phyloP scores from a whole-genome alignment of 2,329 filamentous ascomycete species.

The Ampelomyces quisqualis region DNA sequence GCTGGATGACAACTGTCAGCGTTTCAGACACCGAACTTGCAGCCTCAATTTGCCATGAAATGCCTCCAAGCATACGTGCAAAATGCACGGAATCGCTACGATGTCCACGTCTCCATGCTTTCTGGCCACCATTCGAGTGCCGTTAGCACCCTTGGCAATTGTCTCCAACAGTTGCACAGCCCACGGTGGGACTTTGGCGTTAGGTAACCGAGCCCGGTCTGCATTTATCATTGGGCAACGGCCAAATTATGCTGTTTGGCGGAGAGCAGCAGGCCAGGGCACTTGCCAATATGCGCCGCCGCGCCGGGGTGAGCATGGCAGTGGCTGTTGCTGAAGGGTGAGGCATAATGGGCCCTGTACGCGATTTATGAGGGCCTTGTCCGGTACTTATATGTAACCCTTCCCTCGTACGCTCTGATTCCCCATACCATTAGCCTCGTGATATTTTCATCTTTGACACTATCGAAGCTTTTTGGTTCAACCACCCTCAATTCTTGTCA shows the following conservation, averaged over 20 bases:
- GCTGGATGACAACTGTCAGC: too few relatives aligned
- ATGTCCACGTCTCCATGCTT: slow-evolving; percentile 13
- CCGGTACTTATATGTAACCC: slow-evolving; percentile 20
- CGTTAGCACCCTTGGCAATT: slow-evolving; percentile 21
- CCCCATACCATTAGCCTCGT: slow-evolving; percentile 3
- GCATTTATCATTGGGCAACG: slow-evolving; percentile 16
- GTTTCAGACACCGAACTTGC: background rate
- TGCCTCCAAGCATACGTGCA: slow-evolving; percentile 8
- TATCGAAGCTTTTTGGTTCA: slow-evolving; percentile 2
- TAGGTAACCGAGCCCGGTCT: slow-evolving; percentile 15
- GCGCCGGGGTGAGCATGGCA: slow-evolving; percentile 16
- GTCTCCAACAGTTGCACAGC: slow-evolving; percentile 15
- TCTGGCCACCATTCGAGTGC: slow-evolving; percentile 21
- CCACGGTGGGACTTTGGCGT: slow-evolving; percentile 12
- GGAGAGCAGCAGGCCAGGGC: slow-evolving; percentile 10
- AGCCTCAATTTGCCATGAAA: slow-evolving; percentile 17
- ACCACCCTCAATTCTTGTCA: slow-evolving; percentile 6
- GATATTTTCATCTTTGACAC: background rate
- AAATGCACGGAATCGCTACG: slow-evolving; percentile 16
- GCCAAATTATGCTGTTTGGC: slow-evolving; percentile 3
- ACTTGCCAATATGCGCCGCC: slow-evolving; percentile 11
- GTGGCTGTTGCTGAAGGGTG: too few relatives aligned
- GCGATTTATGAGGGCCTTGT: background rate
- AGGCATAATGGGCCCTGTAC: background rate
- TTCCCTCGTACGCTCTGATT: slow-evolving; percentile 9